Percentiles rank a stretch among this genome's conserved stretches.
Evolutionary conservation across 495 filamentous ascomycete genomes (phyloP).

Genomic region (Astrothelium subdiscretum): DNA sequence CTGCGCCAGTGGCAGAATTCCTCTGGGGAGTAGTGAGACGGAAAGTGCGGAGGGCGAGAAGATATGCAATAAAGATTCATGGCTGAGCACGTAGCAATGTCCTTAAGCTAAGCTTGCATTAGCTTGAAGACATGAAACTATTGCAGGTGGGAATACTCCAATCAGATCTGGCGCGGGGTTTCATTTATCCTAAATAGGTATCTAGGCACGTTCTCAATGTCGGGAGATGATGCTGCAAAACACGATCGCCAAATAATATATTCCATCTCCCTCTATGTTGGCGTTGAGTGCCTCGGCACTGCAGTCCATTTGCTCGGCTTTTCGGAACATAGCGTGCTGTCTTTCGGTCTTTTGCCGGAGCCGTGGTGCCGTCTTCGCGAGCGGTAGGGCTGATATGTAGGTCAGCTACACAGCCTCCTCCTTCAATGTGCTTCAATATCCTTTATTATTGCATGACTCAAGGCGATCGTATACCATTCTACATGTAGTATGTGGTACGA

Average conservation of each 20-base stretch:
- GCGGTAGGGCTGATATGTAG: background rate
- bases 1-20: no score
- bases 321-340: background rate
- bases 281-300: background rate
- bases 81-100: background rate
- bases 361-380: background rate
- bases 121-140: background rate
- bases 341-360: background rate
- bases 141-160: background rate
- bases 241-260: background rate
- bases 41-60: background rate
- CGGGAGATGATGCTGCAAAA: background rate
- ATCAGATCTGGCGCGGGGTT: background rate
- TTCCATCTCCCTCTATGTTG: background rate
- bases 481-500: background rate
- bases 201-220: background rate
- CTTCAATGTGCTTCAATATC: background rate
- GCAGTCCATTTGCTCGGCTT: background rate
- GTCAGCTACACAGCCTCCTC: constrained; percentile 2
- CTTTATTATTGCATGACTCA: background rate
- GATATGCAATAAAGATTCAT: background rate
- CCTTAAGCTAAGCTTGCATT: background rate
- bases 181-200: background rate
- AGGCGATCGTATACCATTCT: background rate
- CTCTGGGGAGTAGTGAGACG: no score